Evolutionary conservation across 331 rosid genomes (phyloP), one percentile per base, ranked within the genome.

Genomic region (Pyrus hybrid): DNA sequence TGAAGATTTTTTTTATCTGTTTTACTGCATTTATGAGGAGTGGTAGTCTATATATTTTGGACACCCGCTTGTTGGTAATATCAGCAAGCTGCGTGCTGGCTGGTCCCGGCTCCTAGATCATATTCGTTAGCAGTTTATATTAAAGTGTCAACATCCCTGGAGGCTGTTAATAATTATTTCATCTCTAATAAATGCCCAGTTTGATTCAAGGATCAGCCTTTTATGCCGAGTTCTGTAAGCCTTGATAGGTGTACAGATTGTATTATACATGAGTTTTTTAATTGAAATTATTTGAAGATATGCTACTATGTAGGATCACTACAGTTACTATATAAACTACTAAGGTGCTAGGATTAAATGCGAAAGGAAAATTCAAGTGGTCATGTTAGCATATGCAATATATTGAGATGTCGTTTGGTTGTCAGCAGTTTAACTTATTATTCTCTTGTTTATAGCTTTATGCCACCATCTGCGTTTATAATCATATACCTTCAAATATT

Each of bases 401-500:
- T 53, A 26, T 20, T 29, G 17, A 51, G 49, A 57, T 56, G 35
- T 26, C 43, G 3, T 13, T 41, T 28, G 13, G 60, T 43, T 74
- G 8, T 74, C 47, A 62, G 62, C 16, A 43, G 51, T 63, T 56
- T 33, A 8, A 22, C 30, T 12, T 33, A 28, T 9, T 28, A 21
- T 25, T 33, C n/a, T 33, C 12, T 26, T 74, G 13, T 69, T 43
- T 30, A 43, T 77, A 56, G 73, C 18, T 43, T 77, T 67, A 43
- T 77, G 20, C 10, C 11, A n/a, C 80, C 64, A 33, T 63, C 35
- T 74, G 54, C 71, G 32, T 74, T 72, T 63, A 26, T 69, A 71
- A 37, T 68, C 47, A 4, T 11, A 18, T 7, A 18, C 66, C 61
- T 77, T 57, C 54, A 53, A 61, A 5, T 58, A 16, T 67, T 75